Evolutionary conservation across 371 early-diverging fungal genomes (phyloP).

Genomic region (Apophysomyces sp.): DNA sequence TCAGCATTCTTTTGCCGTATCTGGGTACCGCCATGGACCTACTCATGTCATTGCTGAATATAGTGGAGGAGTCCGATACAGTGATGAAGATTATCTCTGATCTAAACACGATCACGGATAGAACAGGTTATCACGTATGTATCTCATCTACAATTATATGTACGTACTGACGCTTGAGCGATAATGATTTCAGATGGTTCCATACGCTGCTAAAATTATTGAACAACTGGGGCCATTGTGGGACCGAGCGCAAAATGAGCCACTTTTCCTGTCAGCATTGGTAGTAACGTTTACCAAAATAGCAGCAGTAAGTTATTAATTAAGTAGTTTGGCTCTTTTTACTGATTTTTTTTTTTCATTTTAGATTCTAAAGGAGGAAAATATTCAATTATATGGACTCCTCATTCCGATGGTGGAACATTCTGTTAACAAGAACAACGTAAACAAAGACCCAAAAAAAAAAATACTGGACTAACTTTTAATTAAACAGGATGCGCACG

Average conservation of each 20-base stretch:
- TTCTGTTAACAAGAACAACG: constrained; percentile 62
- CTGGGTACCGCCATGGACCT: constrained; percentile 60
- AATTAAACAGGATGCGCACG: constrained; percentile 74
- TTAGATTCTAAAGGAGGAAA: constrained; percentile 70
- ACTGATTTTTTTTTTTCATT: constrained; percentile 4
- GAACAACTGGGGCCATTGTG: constrained; percentile 80
- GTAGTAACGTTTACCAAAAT: constrained; percentile 76
- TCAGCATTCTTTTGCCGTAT: constrained; percentile 68
- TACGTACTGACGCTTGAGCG: background rate
- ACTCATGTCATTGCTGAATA: constrained; percentile 56
- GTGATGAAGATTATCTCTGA: constrained; percentile 75
- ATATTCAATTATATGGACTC: constrained; percentile 67
- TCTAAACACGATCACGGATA: constrained; percentile 75
- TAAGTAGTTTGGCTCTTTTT: background rate
- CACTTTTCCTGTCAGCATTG: constrained; percentile 80
- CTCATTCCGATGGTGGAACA: constrained; percentile 75
- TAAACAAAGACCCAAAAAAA: no score
- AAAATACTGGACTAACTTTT: no score
- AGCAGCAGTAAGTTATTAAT: constrained; percentile 49
- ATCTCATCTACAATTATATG: background rate
- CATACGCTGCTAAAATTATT: constrained; percentile 71
- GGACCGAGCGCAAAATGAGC: constrained; percentile 71
- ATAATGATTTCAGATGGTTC: constrained; percentile 51
- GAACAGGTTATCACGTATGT: constrained; percentile 67
- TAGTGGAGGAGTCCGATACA: constrained; percentile 78